Evolutionary conservation across 2,329 filamentous ascomycete genomes (phyloP).

Genomic region (Penicillium hesseltinei): DNA sequence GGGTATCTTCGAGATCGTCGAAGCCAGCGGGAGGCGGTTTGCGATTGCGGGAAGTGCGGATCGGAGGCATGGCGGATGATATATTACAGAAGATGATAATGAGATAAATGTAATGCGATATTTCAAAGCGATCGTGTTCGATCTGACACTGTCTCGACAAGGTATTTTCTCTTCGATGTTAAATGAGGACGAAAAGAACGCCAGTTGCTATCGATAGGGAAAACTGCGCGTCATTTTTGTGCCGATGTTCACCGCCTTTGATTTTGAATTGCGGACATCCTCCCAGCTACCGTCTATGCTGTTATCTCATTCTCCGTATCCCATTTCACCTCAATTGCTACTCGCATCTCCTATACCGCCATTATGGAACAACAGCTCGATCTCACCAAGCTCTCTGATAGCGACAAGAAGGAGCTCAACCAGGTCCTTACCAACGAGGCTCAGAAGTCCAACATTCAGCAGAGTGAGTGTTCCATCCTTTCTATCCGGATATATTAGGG

Average conservation of each 20-base stretch:
- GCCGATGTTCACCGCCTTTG: conserved; percentile 28
- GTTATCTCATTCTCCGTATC: neutral
- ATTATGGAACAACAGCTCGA: conserved; percentile 53
- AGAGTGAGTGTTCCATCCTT: conserved; percentile 40
- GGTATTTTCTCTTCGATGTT: neutral
- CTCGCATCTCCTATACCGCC: neutral
- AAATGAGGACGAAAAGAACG: neutral
- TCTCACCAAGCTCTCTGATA: conserved; percentile 71
- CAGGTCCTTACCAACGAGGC: conserved; percentile 80
- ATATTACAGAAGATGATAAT: neutral
- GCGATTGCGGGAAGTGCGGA: conserved; percentile 59
- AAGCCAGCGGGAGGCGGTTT: conserved; percentile 66
- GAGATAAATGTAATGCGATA: neutral
- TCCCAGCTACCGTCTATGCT: neutral
- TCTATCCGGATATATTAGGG: neutral
- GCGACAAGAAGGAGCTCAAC: conserved; percentile 83
- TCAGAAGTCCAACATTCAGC: conserved; percentile 67
- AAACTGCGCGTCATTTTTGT: conserved; percentile 26
- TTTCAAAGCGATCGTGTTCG: neutral
- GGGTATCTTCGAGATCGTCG: conserved; percentile 66
- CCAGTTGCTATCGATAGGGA: conserved; percentile 8
- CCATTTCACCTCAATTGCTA: neutral
- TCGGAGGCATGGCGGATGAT: conserved; percentile 54
- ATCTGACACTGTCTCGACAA: neutral
- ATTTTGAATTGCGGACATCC: conserved; percentile 19